Evolutionary conservation across 306 rosid genomes (phyloP).

Genomic region (Styphnolobium japonicum): DNA sequence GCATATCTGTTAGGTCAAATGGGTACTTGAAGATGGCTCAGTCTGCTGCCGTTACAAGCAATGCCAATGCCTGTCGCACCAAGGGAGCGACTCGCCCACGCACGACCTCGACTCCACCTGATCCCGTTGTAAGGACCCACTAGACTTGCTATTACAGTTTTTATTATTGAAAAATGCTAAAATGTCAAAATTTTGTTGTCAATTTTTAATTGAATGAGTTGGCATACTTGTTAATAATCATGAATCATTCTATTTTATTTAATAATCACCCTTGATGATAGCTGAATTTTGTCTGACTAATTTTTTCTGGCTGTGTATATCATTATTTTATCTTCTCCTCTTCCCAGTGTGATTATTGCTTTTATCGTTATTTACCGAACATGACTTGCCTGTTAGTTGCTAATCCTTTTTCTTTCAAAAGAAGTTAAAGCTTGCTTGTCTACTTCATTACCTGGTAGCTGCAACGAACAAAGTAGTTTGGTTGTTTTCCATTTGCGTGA

Average conservation of each 20-base stretch:
- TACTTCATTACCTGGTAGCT: constrained; percentile 44
- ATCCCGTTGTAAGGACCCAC: constrained; percentile 54
- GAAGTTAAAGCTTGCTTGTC: constrained; percentile 47
- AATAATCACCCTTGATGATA: too few relatives aligned
- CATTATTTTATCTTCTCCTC: not conserved
- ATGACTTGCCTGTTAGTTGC: constrained; percentile 35
- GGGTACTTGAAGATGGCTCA: constrained; percentile 68
- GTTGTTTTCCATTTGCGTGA: constrained; percentile 24
- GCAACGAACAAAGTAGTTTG: constrained; percentile 33
- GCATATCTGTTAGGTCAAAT: constrained; percentile 85
- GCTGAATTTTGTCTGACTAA: too few relatives aligned
- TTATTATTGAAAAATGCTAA: too few relatives aligned
- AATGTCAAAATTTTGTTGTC: too few relatives aligned
- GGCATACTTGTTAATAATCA: too few relatives aligned
- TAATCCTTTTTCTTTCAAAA: constrained; percentile 35
- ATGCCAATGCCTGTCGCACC: constrained; percentile 39
- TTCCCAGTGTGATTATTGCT: constrained; percentile 17
- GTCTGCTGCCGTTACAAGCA: constrained; percentile 30
- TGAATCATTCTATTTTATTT: too few relatives aligned
- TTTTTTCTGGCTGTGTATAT: too few relatives aligned
- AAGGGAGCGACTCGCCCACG: constrained; percentile 52
- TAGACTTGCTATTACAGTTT: not conserved
- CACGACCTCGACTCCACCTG: constrained; percentile 40
- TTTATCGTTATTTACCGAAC: constrained; percentile 47
- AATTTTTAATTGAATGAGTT: too few relatives aligned